A percentile compares a stretch with the other conserved stretches of the same genome.
These are phyloP conservation scores for Clavispora carvajalis DNA, from an alignment of 805 yeast species.

Conservation along the genomic window DNA sequence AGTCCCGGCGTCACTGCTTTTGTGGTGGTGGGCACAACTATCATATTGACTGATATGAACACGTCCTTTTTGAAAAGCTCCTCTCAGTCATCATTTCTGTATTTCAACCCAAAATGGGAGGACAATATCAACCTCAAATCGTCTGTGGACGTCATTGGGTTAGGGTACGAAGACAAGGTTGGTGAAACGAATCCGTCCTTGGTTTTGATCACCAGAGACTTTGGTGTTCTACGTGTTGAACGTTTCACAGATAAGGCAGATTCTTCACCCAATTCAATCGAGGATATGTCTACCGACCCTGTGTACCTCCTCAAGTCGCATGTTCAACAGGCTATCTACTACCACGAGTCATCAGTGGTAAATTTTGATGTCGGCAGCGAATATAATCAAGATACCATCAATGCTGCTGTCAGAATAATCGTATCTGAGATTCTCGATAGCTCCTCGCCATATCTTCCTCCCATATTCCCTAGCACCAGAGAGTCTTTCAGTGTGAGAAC, in stretches of 20 bases:
- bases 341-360: conserved; percentile 42
- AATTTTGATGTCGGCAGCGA: conserved; percentile 44
- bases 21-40: conserved; percentile 52
- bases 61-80: conserved; percentile 24
- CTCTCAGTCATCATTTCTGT: conserved; percentile 15
- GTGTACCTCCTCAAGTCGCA: conserved; percentile 55
- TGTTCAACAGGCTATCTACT: conserved; percentile 80
- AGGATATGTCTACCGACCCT: conserved; percentile 15
- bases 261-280: conserved; percentile 12
- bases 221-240: conserved; percentile 62
- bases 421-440: conserved; percentile 54
- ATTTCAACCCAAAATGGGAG: conserved; percentile 65
- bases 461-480: conserved; percentile 43
- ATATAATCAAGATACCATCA: conserved; percentile 12
- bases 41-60: conserved; percentile 62
- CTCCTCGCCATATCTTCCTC: conserved; percentile 51
- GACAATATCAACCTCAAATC: conserved; percentile 61
- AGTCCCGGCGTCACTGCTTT: conserved; percentile 55
- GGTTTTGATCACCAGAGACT: conserved; percentile 41
- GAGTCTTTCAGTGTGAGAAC: conserved; percentile 50
- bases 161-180: conserved; percentile 46
- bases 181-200: conserved; percentile 39
- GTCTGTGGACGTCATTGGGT: conserved; percentile 51
- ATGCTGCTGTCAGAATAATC: conserved; percentile 42
- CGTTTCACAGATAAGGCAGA: conserved; percentile 24